Evolutionary conservation across 2,329 filamentous ascomycete genomes (phyloP).

Genomic region (Helotiales sp.): DNA sequence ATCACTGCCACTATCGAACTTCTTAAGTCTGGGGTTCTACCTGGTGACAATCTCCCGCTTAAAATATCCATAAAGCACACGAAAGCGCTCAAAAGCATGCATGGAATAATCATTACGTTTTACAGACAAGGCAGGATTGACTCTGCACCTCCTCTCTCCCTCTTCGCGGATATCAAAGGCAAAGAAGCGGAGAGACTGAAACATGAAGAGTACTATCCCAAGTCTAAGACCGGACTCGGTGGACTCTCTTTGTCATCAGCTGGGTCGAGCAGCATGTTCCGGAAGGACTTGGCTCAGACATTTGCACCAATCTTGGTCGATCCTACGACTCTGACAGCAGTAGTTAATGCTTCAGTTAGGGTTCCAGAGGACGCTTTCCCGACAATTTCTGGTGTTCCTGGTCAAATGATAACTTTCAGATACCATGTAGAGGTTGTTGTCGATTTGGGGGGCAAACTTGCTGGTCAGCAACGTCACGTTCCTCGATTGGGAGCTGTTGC

Average conservation of each 20-base stretch:
- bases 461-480: constrained; percentile 59
- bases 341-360: constrained; percentile 81
- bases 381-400: constrained; percentile 86
- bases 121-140: constrained; percentile 93
- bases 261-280: constrained; percentile 88
- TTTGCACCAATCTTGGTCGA: constrained; percentile 89
- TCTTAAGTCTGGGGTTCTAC: constrained; percentile 79
- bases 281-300: constrained; percentile 90
- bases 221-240: constrained; percentile 83
- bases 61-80: constrained; percentile 85
- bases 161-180: constrained; percentile 57
- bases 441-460: constrained; percentile 86
- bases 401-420: constrained; percentile 92
- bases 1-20: constrained; percentile 88
- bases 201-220: constrained; percentile 79
- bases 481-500: constrained; percentile 40
- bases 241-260: constrained; percentile 86
- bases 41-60: constrained; percentile 82
- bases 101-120: constrained; percentile 90
- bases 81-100: constrained; percentile 86
- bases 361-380: constrained; percentile 92
- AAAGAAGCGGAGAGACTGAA: constrained; percentile 71
- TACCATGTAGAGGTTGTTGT: constrained; percentile 94
- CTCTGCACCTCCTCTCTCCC: constrained; percentile 62
- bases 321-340: constrained; percentile 75